phyloP scores from a whole-genome alignment of 176 grass and related monocot species.

The Panicum miliaceum region DNA sequence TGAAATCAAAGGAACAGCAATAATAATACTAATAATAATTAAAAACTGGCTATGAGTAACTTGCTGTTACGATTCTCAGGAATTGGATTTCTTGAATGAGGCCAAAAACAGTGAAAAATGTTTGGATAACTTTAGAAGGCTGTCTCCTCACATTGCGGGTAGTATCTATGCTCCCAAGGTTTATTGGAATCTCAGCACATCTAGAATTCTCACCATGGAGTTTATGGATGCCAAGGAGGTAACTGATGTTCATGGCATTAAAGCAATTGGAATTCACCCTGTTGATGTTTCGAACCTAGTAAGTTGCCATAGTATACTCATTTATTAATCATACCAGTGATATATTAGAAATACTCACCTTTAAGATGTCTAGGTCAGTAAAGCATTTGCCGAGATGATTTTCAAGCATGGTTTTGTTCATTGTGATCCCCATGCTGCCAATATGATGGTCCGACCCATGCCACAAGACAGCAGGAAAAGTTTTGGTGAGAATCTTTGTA shows the following conservation, averaged over 20 bases:
- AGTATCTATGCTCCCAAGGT: conserved; percentile 89
- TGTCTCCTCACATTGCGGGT: conserved; percentile 76
- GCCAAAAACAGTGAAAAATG: conserved; percentile 88
- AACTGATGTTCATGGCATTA: conserved; percentile 88
- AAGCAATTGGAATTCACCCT: conserved; percentile 63
- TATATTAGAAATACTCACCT: conserved; percentile 29
- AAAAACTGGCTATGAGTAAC: conserved; percentile 15
- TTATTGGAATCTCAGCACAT: conserved; percentile 83
- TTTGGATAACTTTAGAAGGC: conserved; percentile 78
- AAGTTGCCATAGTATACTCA: conserved; percentile 39
- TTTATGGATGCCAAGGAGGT: conserved; percentile 93
- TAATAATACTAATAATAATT: neutral
- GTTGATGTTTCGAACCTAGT: conserved; percentile 93
- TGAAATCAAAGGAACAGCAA: conserved; percentile 9
- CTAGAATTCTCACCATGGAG: conserved; percentile 93
- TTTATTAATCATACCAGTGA: neutral
- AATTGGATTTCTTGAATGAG: conserved; percentile 89
- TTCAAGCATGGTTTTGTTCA: conserved; percentile 99
- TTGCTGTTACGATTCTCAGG: conserved; percentile 56
- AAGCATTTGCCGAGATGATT: conserved; percentile 94
- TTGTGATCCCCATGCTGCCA: conserved; percentile 97
- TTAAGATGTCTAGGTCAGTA: conserved; percentile 63
- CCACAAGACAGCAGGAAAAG: conserved; percentile 53
- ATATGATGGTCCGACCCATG: conserved; percentile 94
- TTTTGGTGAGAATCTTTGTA: conserved; percentile 57